Conservation (phyloP, 495 filamentous ascomycete species). For the Penicillium paxilli region DNA sequence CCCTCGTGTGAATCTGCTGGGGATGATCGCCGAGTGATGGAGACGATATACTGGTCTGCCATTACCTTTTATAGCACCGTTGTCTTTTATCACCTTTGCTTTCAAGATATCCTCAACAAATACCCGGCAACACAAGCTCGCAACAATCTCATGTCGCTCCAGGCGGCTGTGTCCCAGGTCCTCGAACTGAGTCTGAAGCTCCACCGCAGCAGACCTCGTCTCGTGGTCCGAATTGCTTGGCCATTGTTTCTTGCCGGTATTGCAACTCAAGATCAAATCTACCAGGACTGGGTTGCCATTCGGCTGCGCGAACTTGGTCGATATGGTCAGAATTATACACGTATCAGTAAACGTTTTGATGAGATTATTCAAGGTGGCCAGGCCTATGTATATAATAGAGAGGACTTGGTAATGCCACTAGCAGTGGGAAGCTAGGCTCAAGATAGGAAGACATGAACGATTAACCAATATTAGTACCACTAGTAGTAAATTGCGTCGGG, state of each 20-base stretch:
- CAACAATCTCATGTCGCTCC: conserved; percentile 17
- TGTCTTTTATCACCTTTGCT: conserved; percentile 31
- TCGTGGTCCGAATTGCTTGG: conserved; percentile 33
- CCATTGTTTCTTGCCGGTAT: conserved; percentile 32
- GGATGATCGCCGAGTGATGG: conserved; percentile 26
- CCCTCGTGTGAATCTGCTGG: conserved; percentile 23
- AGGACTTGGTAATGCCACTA: too few relatives aligned
- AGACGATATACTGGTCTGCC: conserved; percentile 33
- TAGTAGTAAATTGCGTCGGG: too few relatives aligned
- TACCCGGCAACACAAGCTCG: neutral
- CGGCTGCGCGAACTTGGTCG: conserved; percentile 31
- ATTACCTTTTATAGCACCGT: conserved; percentile 33
- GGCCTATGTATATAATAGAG: conserved; percentile 12
- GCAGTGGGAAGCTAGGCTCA: too few relatives aligned
- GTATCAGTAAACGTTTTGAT: conserved; percentile 25
- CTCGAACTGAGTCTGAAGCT: conserved; percentile 31
- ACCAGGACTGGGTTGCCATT: conserved; percentile 39
- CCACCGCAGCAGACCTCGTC: conserved; percentile 27
- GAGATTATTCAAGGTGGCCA: conserved; percentile 24
- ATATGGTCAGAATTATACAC: conserved; percentile 27
- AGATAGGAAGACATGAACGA: too few relatives aligned
- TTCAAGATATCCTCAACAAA: conserved; percentile 16
- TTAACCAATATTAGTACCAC: too few relatives aligned
- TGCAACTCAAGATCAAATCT: conserved; percentile 30
- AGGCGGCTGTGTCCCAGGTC: conserved; percentile 23